Base-by-base conservation (phyloP, 2,329 filamentous ascomycete species). In the Calonectria crousiana region DNA sequence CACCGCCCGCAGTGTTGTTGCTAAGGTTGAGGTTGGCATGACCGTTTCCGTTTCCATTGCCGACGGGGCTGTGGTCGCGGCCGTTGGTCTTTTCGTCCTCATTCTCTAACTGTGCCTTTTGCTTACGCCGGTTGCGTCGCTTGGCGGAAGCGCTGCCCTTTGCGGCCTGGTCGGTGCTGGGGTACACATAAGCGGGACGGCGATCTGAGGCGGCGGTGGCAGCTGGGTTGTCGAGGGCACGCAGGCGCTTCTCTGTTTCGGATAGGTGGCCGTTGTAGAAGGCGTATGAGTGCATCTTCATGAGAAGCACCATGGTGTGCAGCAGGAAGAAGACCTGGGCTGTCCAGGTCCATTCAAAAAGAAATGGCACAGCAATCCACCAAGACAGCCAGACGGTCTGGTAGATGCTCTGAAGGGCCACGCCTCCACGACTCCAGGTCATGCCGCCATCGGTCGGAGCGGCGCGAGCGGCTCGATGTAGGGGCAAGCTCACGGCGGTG, bases 281-380 rank as follows among this genome's bases (percentile, higher is more conserved):
- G 30, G 95, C 94, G 82, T 98, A 99, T 8, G 96, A 98, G 84
- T 99, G 97, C 92, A 98, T 97, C 88, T 99, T 99, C 97, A 99
- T 99, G 66, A 98, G 92, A 26, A 99, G 89, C 10, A 95, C 93
- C 85, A 99, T 92, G 53, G 95, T 93, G 85, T 99, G 97, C 41
- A 99, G 88, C 14, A 96, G 93, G 79, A 99, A 91, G 84, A 97
- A 99, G 49, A 99, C 97, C 82, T 98, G 97, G 3, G 96, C 93
- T 0, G 97, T 99, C 97, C 97, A 99, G 3, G 95, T 95, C 97
- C 97, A 99, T 67, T 94, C 90, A 11, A 97, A 89, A 79, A 93
- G 84, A 78, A 98, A 98, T 0, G 97, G 97, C 82, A 95, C 92
- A 83, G 90, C 89, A 74, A 97, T 92, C 96, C 96, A 98, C 75